Conservation (phyloP, 2,329 filamentous ascomycete genomes). For the Xylariomycetidae sp. region DNA sequence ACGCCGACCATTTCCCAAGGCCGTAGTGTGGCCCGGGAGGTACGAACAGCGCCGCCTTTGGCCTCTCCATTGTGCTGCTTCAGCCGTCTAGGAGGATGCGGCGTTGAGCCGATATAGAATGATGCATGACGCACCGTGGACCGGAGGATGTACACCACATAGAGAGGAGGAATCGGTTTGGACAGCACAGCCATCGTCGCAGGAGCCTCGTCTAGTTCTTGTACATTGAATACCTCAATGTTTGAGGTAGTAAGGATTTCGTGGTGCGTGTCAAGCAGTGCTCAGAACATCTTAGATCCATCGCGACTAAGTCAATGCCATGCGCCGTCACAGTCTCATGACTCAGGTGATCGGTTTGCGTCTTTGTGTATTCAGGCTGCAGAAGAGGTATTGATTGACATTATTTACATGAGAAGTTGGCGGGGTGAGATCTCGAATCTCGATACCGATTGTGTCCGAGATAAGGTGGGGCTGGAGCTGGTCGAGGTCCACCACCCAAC, state of each 20-base stretch:
- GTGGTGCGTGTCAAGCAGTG: too few relatives aligned
- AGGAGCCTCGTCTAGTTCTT: background rate
- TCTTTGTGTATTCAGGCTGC: slow-evolving; percentile 3
- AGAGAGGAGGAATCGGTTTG: slow-evolving; percentile 76
- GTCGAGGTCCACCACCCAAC: too few relatives aligned
- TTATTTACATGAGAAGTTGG: background rate
- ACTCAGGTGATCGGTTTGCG: slow-evolving; percentile 5
- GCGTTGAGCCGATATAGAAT: slow-evolving; percentile 89
- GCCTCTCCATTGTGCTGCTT: slow-evolving; percentile 86
- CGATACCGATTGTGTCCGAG: too few relatives aligned
- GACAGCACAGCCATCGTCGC: slow-evolving; percentile 35
- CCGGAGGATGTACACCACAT: slow-evolving; percentile 87
- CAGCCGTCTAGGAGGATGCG: slow-evolving; percentile 77
- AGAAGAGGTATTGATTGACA: background rate
- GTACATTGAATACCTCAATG: too few relatives aligned
- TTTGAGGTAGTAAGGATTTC: too few relatives aligned
- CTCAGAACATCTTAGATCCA: too few relatives aligned
- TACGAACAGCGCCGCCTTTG: slow-evolving; percentile 77
- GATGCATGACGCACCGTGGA: slow-evolving; percentile 69
- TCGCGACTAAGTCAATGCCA: too few relatives aligned
- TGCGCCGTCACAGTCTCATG: slow-evolving; percentile 7
- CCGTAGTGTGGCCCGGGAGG: slow-evolving; percentile 60
- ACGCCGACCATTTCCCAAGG: slow-evolving; percentile 91
- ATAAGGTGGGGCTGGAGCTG: too few relatives aligned
- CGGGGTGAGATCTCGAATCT: background rate